A percentile compares a stretch with the other conserved stretches of the same genome.
phyloP scores from a whole-genome alignment of 352 stramenopile species.

The Globisporangium radiosum region DNA sequence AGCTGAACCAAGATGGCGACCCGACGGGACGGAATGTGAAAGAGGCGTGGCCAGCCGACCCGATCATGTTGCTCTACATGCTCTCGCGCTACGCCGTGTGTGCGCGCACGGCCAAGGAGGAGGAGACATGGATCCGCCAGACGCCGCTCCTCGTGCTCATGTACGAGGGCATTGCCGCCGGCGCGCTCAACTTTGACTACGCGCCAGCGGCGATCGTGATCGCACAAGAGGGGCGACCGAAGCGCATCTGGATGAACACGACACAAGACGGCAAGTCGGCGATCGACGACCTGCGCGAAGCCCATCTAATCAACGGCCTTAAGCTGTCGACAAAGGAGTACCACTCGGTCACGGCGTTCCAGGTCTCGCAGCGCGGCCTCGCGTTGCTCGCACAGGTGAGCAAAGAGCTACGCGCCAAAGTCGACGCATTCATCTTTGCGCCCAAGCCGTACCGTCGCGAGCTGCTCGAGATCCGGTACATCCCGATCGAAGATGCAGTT shows the following conservation, averaged over 20 bases:
- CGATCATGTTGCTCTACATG: slow-evolving; percentile 89
- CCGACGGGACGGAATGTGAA: slow-evolving; percentile 32
- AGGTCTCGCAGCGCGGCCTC: slow-evolving; percentile 93
- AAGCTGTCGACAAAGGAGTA: slow-evolving; percentile 91
- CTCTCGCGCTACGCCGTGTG: slow-evolving; percentile 94
- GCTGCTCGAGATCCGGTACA: slow-evolving; percentile 47
- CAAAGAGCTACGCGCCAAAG: slow-evolving; percentile 72
- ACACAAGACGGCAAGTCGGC: slow-evolving; percentile 95
- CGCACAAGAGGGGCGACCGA: slow-evolving; percentile 87
- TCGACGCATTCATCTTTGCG: slow-evolving; percentile 40
- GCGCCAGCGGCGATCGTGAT: slow-evolving; percentile 91
- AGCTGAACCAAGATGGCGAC: slow-evolving; percentile 41
- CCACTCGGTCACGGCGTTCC: slow-evolving; percentile 95
- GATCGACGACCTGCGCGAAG: slow-evolving; percentile 94
- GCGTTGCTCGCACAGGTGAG: slow-evolving; percentile 89
- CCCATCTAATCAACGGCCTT: slow-evolving; percentile 92
- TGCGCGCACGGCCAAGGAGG: slow-evolving; percentile 85
- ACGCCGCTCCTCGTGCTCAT: slow-evolving; percentile 92
- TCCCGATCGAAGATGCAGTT: slow-evolving; percentile 33
- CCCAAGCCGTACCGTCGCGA: slow-evolving; percentile 12
- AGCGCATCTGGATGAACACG: slow-evolving; percentile 92
- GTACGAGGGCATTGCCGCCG: slow-evolving; percentile 96
- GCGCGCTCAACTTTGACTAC: slow-evolving; percentile 96
- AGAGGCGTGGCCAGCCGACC: slow-evolving; percentile 48
- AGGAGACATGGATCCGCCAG: slow-evolving; percentile 95